phyloP scores from a whole-genome alignment of 345 rosid genomes.

The Gossypium ekmanianum region DNA sequence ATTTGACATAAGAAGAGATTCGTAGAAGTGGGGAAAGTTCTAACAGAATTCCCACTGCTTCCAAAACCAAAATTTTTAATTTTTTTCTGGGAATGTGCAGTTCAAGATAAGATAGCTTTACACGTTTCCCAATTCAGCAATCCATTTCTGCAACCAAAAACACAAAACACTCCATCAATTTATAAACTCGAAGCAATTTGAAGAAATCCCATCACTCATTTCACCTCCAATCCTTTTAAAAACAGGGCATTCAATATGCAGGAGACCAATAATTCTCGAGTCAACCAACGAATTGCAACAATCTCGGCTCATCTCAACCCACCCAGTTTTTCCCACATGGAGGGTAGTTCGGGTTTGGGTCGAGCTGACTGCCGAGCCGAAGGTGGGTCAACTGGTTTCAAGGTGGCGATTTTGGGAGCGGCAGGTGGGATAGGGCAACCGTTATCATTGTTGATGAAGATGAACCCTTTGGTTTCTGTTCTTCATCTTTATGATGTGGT shows the following conservation, averaged over 20 bases:
- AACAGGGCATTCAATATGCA: constrained; percentile 13
- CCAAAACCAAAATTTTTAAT: too few species aligned
- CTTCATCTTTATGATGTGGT: constrained; percentile 96
- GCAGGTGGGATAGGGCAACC: constrained; percentile 99
- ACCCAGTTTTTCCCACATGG: constrained; percentile 38
- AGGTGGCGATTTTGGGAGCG: constrained; percentile 91
- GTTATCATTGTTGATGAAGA: constrained; percentile 87
- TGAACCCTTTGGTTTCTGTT: constrained; percentile 86
- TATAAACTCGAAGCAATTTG: neutral
- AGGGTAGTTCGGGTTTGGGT: constrained; percentile 39
- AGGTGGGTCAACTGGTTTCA: constrained; percentile 86
- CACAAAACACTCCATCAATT: neutral
- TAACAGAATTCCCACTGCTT: too few species aligned
- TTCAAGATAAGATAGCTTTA: neutral
- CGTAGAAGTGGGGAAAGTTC: too few species aligned
- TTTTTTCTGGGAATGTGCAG: constrained; percentile 13
- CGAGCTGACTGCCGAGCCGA: constrained; percentile 69
- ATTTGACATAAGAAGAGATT: too few species aligned
- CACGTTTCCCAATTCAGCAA: neutral
- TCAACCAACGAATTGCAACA: constrained; percentile 67
- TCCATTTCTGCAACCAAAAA: neutral
- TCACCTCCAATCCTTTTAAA: neutral
- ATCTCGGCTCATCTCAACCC: constrained; percentile 79
- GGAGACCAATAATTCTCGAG: constrained; percentile 30
- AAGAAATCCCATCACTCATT: neutral